These are phyloP conservation scores for Suhomyces sp. DNA, from an alignment of 805 yeast species.

Conservation along the genomic window DNA sequence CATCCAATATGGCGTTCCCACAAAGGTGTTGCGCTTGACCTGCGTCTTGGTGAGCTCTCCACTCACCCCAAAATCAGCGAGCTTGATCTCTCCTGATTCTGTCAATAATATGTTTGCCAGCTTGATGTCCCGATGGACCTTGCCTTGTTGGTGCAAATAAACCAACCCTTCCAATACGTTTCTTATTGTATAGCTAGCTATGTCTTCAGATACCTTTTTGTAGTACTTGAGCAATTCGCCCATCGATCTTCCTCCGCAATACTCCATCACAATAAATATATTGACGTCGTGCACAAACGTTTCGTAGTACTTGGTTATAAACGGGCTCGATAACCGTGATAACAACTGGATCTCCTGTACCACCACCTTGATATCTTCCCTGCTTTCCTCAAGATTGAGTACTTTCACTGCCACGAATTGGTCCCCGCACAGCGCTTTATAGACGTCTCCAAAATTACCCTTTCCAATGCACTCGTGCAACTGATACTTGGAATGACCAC, in stretches of 20 bases:
- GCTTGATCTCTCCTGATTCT: conserved; percentile 62
- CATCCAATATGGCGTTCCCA: conserved; percentile 98
- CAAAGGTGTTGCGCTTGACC: conserved; percentile 66
- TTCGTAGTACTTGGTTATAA: conserved; percentile 60
- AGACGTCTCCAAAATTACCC: conserved; percentile 88
- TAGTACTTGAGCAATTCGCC: conserved; percentile 62
- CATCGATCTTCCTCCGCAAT: conserved; percentile 93
- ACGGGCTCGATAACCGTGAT: conserved; percentile 60
- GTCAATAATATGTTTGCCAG: conserved; percentile 85
- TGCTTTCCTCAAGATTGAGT: conserved; percentile 72
- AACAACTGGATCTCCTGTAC: conserved; percentile 78
- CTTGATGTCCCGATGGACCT: conserved; percentile 87
- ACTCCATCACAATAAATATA: conserved; percentile 93
- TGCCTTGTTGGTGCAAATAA: conserved; percentile 71
- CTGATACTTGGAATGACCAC: conserved; percentile 13
- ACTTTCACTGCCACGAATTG: conserved; percentile 79
- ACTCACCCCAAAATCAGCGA: conserved; percentile 93
- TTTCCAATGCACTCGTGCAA: conserved; percentile 64
- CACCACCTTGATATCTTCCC: conserved; percentile 68
- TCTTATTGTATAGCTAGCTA: conserved; percentile 58
- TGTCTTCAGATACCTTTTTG: conserved; percentile 55
- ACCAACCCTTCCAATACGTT: conserved; percentile 68
- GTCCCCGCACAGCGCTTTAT: conserved; percentile 44
- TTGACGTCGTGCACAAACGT: conserved; percentile 62
- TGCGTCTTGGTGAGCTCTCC: conserved; percentile 66